These are phyloP conservation scores for Begonia fuchsioides DNA, from an alignment of 306 rosid species.

Conservation along the genomic window DNA sequence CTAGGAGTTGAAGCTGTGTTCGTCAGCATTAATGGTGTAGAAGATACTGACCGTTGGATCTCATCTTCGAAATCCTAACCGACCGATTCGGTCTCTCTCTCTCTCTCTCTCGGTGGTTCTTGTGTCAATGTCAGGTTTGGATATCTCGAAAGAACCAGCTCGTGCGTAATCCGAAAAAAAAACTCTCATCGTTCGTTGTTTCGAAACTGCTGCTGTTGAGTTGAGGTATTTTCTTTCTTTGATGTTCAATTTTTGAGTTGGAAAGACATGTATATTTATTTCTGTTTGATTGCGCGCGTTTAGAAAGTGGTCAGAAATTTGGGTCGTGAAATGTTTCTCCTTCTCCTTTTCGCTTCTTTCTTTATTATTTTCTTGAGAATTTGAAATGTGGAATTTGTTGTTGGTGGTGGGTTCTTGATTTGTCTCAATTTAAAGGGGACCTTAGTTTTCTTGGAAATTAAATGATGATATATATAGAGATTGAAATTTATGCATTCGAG, in stretches of 20 bases:
- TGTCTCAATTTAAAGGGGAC: too few relatives aligned
- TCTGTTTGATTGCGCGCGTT: constrained; percentile 4
- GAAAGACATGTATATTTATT: neutral
- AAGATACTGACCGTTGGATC: constrained; percentile 54
- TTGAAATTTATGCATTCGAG: neutral
- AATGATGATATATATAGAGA: too few relatives aligned
- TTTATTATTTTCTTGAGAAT: too few relatives aligned
- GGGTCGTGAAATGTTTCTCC: too few relatives aligned
- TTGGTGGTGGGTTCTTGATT: too few relatives aligned
- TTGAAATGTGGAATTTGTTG: neutral
- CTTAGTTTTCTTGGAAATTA: too few relatives aligned
- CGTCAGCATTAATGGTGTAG: constrained; percentile 14
- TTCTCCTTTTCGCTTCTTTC: too few relatives aligned
- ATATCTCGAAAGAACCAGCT: constrained; percentile 13
- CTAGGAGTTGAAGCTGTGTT: constrained; percentile 2
- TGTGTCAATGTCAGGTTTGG: constrained; percentile 17
- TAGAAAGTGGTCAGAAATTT: constrained; percentile 4
- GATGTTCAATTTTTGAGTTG: constrained; percentile 2
- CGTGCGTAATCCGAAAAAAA: constrained; percentile 1
- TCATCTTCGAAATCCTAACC: constrained; percentile 16
- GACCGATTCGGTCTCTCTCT: constrained; percentile 16
- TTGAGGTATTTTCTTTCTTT: constrained; percentile 30
- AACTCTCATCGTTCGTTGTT: neutral
- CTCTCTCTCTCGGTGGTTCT: constrained; percentile 3
- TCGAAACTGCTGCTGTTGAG: constrained; percentile 1